Percentiles rank a stretch among this genome's conserved stretches.
Evolutionary conservation across 306 rosid species (phyloP).

Genomic region (Cucurbita ficifolia): DNA sequence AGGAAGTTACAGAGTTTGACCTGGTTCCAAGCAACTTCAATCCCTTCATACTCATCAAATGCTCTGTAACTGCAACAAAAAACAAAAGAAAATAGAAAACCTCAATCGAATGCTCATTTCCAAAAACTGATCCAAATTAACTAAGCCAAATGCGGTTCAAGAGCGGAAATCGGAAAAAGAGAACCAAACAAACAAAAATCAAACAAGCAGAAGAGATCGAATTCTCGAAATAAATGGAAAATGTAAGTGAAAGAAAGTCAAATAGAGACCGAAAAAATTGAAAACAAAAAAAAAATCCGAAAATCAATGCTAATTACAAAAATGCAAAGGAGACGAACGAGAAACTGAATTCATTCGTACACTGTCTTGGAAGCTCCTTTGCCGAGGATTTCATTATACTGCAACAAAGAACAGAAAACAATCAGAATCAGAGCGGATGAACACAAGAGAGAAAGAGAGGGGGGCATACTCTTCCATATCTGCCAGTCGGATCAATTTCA

Average conservation of each 20-base stretch:
- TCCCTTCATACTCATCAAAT: slow-evolving; percentile 92
- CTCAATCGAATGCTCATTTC: not conserved
- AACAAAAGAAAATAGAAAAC: not conserved
- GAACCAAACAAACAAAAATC: not conserved
- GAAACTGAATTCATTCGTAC: slow-evolving; percentile 28
- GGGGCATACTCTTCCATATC: slow-evolving; percentile 77
- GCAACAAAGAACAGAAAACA: slow-evolving; percentile 12
- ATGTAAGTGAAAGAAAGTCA: not conserved
- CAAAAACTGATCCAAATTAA: not conserved
- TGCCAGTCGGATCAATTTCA: slow-evolving; percentile 91
- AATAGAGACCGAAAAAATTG: not conserved
- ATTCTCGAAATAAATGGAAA: not conserved
- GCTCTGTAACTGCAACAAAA: slow-evolving; percentile 53
- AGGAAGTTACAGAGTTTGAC: slow-evolving; percentile 77
- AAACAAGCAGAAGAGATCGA: not conserved
- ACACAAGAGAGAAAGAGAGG: not conserved
- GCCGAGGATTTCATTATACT: slow-evolving; percentile 85
- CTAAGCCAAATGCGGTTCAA: not conserved
- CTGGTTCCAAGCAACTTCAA: slow-evolving; percentile 98
- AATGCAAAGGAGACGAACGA: not conserved
- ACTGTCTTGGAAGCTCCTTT: slow-evolving; percentile 95
- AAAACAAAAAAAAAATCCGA: not conserved
- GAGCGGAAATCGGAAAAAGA: not conserved
- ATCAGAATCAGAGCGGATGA: slow-evolving; percentile 5
- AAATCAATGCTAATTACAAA: not conserved